Evolutionary conservation across 768 basidiomycete genomes (phyloP).

Genomic region (Trametes cingulata): DNA sequence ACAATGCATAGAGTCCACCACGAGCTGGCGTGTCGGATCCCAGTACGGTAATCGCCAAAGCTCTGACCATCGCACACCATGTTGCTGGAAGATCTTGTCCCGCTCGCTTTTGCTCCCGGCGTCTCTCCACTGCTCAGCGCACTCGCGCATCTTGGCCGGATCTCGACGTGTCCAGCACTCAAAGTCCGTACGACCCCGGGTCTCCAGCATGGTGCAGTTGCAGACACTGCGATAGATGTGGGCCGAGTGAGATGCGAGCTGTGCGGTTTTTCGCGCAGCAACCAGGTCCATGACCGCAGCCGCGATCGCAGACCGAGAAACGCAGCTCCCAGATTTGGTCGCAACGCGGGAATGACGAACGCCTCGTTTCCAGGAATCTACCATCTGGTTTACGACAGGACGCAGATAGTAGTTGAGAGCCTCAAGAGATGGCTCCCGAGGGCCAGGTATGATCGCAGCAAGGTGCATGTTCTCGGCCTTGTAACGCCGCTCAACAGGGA

Average conservation of each 20-base stretch:
- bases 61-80: slow-evolving; percentile 27
- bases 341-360: slow-evolving; percentile 17
- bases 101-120: slow-evolving; percentile 1
- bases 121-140: slow-evolving; percentile 20
- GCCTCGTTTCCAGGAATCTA: slow-evolving; percentile 20
- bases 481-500: slow-evolving; percentile 34
- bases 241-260: slow-evolving; percentile 24
- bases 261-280: slow-evolving; percentile 32
- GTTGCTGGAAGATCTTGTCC: slow-evolving; percentile 10
- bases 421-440: slow-evolving; percentile 24
- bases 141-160: background rate
- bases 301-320: slow-evolving; percentile 10
- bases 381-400: slow-evolving; percentile 27
- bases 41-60: slow-evolving; percentile 30
- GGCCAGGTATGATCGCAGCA: slow-evolving; percentile 27
- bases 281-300: slow-evolving; percentile 35
- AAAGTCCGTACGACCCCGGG: background rate
- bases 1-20: slow-evolving; percentile 31
- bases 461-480: slow-evolving; percentile 36
- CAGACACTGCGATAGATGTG: slow-evolving; percentile 37
- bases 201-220: background rate
- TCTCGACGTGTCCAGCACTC: slow-evolving; percentile 7
- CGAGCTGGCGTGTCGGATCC: slow-evolving; percentile 22
- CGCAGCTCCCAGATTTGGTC: slow-evolving; percentile 11
- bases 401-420: slow-evolving; percentile 26